Evolutionary conservation across 1,284 basidiomycete species (phyloP).

Genomic region (Mixia osmundae): DNA sequence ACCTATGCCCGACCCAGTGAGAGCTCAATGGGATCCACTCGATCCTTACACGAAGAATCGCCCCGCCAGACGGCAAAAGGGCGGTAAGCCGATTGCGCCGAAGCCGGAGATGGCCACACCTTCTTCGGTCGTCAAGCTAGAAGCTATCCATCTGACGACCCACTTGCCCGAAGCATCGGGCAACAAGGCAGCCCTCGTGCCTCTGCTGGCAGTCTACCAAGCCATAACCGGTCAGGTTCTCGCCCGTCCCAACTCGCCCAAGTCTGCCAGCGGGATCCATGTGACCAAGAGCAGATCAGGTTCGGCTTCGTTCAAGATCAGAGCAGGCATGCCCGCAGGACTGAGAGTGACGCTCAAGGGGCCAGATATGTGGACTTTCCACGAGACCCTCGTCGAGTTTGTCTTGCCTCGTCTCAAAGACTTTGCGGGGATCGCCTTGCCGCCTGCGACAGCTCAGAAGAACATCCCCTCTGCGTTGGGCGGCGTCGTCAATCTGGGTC

Average conservation of each 20-base stretch:
- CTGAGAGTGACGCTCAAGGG: slow-evolving; percentile 76
- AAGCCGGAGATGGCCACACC: slow-evolving; percentile 38
- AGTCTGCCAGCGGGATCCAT: slow-evolving; percentile 46
- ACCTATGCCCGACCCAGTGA: slow-evolving; percentile 19
- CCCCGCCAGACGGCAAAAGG: slow-evolving; percentile 45
- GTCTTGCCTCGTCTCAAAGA: slow-evolving; percentile 80
- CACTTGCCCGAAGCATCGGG: slow-evolving; percentile 41
- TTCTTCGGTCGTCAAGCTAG: slow-evolving; percentile 45
- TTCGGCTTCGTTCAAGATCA: slow-evolving; percentile 59
- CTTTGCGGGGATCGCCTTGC: slow-evolving; percentile 55
- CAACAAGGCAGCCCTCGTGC: slow-evolving; percentile 54
- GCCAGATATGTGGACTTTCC: slow-evolving; percentile 79
- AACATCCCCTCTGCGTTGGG: slow-evolving; percentile 42
- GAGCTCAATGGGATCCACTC: slow-evolving; percentile 37
- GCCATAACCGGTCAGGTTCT: slow-evolving; percentile 65
- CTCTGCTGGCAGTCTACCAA: slow-evolving; percentile 62
- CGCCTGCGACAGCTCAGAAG: slow-evolving; percentile 27
- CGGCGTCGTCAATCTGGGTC: slow-evolving; percentile 71
- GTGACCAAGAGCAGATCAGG: slow-evolving; percentile 54
- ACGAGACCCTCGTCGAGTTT: slow-evolving; percentile 71
- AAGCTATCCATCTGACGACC: slow-evolving; percentile 59
- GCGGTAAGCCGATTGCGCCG: slow-evolving; percentile 38
- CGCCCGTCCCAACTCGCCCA: slow-evolving; percentile 21
- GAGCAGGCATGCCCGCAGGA: slow-evolving; percentile 58
- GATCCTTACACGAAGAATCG: slow-evolving; percentile 58